Conservation (phyloP, 163 green algal species). For the Chlorella variabilis region DNA sequence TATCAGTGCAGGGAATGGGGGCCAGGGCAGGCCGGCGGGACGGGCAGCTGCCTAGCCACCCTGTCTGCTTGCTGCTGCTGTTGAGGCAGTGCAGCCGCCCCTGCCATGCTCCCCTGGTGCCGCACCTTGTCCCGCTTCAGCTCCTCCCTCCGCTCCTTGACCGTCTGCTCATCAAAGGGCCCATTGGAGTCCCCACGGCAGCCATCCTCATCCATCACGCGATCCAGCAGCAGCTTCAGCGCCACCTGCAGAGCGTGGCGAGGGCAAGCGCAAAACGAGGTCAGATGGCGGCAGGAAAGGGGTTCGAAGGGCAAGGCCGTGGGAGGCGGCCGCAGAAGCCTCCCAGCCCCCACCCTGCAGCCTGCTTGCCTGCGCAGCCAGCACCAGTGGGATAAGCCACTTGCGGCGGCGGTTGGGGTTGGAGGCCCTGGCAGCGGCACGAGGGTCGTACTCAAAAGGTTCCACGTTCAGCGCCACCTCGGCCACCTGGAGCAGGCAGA, state of each 20-base stretch:
- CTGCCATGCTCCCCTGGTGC: no score
- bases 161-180: constrained; percentile 51
- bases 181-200: constrained; percentile 54
- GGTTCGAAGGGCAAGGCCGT: no score
- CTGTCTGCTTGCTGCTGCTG: no score
- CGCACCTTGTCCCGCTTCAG: constrained; percentile 42
- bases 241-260: constrained; percentile 39
- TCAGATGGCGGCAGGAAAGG: no score
- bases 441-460: constrained; percentile 37
- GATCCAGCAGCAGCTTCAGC: constrained; percentile 62
- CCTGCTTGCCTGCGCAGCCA: constrained; percentile 52
- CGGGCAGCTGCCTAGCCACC: no score
- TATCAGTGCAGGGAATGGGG: no score
- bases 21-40: neutral
- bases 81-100: no score
- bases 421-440: constrained; percentile 20
- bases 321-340: no score
- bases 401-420: constrained; percentile 61
- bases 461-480: constrained; percentile 36
- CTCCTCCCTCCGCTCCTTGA: constrained; percentile 45
- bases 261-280: neutral
- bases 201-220: constrained; percentile 48
- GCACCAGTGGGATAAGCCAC: constrained; percentile 62
- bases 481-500: constrained; percentile 14
- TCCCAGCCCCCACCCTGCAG: no score